phyloP scores from a whole-genome alignment of 345 rosid genomes.

The Firmiana major region DNA sequence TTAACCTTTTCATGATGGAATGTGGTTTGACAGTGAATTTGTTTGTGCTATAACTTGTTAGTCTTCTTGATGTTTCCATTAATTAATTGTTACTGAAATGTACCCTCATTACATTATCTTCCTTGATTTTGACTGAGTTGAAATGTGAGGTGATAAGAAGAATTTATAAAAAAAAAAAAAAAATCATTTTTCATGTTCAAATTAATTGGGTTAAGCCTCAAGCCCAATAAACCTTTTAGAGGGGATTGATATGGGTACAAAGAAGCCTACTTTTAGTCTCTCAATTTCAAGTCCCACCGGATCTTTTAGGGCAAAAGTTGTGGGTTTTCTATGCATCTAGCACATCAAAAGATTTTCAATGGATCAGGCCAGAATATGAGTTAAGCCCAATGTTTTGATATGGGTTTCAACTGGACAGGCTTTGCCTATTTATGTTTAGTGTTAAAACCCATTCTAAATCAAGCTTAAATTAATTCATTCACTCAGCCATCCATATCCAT shows the following conservation, averaged over 20 bases:
- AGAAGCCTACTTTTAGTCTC: background rate
- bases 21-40: background rate
- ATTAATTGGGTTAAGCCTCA: background rate
- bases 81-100: too few relatives aligned
- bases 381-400: background rate
- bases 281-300: too few relatives aligned
- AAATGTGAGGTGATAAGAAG: background rate
- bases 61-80: too few relatives aligned
- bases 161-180: background rate
- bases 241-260: background rate
- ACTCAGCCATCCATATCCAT: too few relatives aligned
- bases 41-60: too few relatives aligned
- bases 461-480: too few relatives aligned
- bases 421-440: too few relatives aligned
- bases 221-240: background rate
- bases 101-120: background rate
- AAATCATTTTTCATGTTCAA: background rate
- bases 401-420: background rate
- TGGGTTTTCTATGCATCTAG: background rate
- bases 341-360: background rate
- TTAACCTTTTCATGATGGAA: background rate
- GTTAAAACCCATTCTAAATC: too few relatives aligned
- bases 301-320: background rate
- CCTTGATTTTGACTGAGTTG: background rate
- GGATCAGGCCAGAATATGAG: background rate